Evolutionary conservation across 2,329 filamentous ascomycete species (phyloP).

Genomic region (Colletotrichum tamarilloi): DNA sequence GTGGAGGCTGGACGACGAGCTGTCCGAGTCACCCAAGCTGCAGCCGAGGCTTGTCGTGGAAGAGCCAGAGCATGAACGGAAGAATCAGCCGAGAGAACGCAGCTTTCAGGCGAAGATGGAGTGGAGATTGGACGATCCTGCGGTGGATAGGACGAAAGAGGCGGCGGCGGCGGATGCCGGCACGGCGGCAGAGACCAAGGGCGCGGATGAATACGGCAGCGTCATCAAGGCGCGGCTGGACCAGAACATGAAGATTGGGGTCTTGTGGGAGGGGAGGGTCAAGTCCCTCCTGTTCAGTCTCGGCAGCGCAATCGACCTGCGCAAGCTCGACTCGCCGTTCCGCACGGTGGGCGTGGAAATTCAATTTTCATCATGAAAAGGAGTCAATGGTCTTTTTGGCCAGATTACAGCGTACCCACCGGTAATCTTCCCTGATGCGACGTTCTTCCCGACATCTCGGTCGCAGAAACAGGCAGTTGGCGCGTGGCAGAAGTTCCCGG

Average conservation of each 20-base stretch:
- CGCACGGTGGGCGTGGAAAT: conserved; percentile 81
- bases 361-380: conserved; percentile 79
- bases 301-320: conserved; percentile 86
- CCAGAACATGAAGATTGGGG: conserved; percentile 85
- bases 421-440: conserved; percentile 15
- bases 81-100: conserved; percentile 46
- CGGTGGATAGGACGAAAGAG: conserved; percentile 40
- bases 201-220: conserved; percentile 78
- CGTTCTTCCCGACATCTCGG: conserved; percentile 5
- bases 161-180: conserved; percentile 18
- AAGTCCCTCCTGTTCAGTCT: conserved; percentile 94
- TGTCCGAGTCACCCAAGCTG: conserved; percentile 37
- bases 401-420: neutral
- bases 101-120: conserved; percentile 67
- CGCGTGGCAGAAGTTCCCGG: neutral
- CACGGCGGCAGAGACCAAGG: conserved; percentile 39
- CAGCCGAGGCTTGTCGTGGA: neutral
- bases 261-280: conserved; percentile 92
- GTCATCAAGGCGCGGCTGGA: conserved; percentile 92
- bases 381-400: neutral
- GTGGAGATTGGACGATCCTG: conserved; percentile 55
- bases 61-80: neutral
- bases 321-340: conserved; percentile 80
- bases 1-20: conserved; percentile 55
- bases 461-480: neutral